A percentile compares a stretch with the other conserved stretches of the same genome.
phyloP scores from a whole-genome alignment of 1,139 yeast species.

The Debaryomyces sp. region DNA sequence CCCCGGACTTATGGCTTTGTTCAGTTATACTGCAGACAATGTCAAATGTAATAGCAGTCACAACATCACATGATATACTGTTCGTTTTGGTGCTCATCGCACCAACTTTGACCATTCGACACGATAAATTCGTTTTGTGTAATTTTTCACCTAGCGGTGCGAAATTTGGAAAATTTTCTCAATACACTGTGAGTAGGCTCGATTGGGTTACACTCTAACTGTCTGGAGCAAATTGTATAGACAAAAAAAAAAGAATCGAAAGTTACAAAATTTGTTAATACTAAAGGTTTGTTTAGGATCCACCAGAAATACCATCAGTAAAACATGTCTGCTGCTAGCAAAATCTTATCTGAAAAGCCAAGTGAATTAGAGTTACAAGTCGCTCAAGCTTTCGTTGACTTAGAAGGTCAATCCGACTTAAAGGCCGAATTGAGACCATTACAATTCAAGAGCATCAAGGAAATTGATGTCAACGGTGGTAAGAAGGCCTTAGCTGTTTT shows the following conservation, averaged over 20 bases:
- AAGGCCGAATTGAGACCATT: conserved; percentile 98
- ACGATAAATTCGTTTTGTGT: conserved; percentile 4
- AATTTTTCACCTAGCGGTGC: conserved; percentile 2
- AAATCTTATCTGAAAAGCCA: conserved; percentile 91
- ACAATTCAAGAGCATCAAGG: conserved; percentile 98
- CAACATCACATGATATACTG: background rate
- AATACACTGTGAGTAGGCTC: background rate
- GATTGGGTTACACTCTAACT: conserved; percentile 3
- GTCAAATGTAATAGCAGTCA: background rate
- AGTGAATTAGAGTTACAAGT: conserved; percentile 99
- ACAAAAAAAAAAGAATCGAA: conserved; percentile 2
- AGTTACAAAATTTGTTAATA: conserved; percentile 1
- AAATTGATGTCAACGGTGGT: conserved; percentile 97
- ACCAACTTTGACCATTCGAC: background rate
- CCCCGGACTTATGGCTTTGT: background rate
- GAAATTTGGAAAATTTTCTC: conserved; percentile 8
- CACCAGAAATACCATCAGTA: conserved; percentile 3
- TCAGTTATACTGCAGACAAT: background rate
- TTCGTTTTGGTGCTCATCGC: background rate
- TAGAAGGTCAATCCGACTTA: conserved; percentile 94
- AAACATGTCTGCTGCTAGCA: conserved; percentile 92
- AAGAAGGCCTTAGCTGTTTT: conserved; percentile 98
- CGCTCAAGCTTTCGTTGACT: conserved; percentile 98
- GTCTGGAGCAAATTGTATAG: conserved; percentile 5
- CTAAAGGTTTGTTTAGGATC: conserved; percentile 7